These are phyloP conservation scores for Phialemoniopsis sp. DNA, from an alignment of 2,329 filamentous ascomycete species.

Conservation along the genomic window DNA sequence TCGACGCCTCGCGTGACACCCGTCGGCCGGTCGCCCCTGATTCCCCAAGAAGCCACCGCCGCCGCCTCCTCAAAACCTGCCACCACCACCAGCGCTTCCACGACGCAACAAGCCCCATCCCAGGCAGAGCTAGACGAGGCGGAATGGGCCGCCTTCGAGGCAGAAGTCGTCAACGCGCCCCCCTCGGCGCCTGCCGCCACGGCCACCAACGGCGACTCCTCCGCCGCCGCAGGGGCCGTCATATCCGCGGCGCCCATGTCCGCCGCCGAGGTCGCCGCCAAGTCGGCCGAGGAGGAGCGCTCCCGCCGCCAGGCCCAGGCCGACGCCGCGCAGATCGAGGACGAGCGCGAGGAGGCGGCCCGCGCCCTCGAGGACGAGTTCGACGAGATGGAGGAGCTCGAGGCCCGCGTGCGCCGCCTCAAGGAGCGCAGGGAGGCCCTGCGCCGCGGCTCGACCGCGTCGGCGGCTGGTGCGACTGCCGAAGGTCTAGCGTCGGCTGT, in stretches of 20 bases:
- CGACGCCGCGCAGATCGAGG: conserved; percentile 49
- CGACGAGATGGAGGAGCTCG: conserved; percentile 77
- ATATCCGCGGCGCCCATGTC: conserved; percentile 68
- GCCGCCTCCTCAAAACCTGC: conserved; percentile 5
- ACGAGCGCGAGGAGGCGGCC: conserved; percentile 72
- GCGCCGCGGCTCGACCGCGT: conserved; percentile 25
- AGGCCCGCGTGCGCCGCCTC: conserved; percentile 63
- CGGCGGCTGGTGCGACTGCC: conserved; percentile 10
- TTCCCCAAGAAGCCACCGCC: conserved; percentile 18
- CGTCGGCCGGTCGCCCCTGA: conserved; percentile 30
- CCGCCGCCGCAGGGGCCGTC: conserved; percentile 49
- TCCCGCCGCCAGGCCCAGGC: conserved; percentile 48
- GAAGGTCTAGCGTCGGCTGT: conserved; percentile 9
- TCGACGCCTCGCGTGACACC: conserved; percentile 35
- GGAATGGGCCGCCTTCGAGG: conserved; percentile 85
- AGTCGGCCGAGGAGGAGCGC: conserved; percentile 44
- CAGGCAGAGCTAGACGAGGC: conserved; percentile 59
- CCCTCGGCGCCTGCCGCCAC: conserved; percentile 20
- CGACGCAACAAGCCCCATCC: conserved; percentile 18
- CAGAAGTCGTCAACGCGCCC: conserved; percentile 59
- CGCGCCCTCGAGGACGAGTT: conserved; percentile 73
- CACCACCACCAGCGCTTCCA: conserved; percentile 8
- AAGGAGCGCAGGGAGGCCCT: conserved; percentile 70
- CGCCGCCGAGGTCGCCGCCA: conserved; percentile 54
- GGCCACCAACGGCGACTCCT: conserved; percentile 15